phyloP scores from a whole-genome alignment of 306 rosid species.

The Inga leiocalycina region DNA sequence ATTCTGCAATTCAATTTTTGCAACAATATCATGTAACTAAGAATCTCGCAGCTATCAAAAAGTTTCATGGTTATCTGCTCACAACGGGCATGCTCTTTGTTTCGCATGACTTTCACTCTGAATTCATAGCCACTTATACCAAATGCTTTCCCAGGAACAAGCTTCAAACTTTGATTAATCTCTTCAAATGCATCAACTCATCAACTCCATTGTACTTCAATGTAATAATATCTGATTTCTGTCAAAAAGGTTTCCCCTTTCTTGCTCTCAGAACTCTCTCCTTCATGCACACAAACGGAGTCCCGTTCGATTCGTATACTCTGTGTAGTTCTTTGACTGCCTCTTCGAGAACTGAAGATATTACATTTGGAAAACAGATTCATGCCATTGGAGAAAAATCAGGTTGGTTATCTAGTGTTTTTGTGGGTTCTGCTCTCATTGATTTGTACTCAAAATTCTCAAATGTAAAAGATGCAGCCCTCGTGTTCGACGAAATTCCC shows the following conservation, averaged over 20 bases:
- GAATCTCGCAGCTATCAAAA: slow-evolving; percentile 49
- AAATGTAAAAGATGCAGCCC: slow-evolving; percentile 49
- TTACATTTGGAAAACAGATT: slow-evolving; percentile 50
- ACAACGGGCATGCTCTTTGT: slow-evolving; percentile 49
- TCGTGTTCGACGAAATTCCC: slow-evolving; percentile 81
- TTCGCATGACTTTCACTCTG: slow-evolving; percentile 45
- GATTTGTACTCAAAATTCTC: slow-evolving; percentile 55
- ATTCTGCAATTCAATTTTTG: slow-evolving; percentile 43
- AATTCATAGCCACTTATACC: slow-evolving; percentile 52
- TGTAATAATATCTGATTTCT: slow-evolving; percentile 48
- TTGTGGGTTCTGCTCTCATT: slow-evolving; percentile 76
- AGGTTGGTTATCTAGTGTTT: slow-evolving; percentile 71
- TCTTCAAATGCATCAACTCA: slow-evolving; percentile 63
- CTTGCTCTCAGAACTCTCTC: slow-evolving; percentile 55
- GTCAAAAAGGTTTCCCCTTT: slow-evolving; percentile 49
- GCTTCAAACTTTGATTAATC: slow-evolving; percentile 34
- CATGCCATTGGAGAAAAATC: slow-evolving; percentile 59
- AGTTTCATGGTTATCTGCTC: slow-evolving; percentile 59
- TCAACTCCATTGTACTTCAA: slow-evolving; percentile 55
- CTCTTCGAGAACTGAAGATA: slow-evolving; percentile 46
- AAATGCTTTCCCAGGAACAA: slow-evolving; percentile 33
- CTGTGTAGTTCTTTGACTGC: slow-evolving; percentile 67
- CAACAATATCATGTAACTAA: slow-evolving; percentile 38
- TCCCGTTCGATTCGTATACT: slow-evolving; percentile 68
- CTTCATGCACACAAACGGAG: slow-evolving; percentile 60